Evolutionary conservation across 768 basidiomycete genomes (phyloP).

Genomic region (Tulasnella sp.): DNA sequence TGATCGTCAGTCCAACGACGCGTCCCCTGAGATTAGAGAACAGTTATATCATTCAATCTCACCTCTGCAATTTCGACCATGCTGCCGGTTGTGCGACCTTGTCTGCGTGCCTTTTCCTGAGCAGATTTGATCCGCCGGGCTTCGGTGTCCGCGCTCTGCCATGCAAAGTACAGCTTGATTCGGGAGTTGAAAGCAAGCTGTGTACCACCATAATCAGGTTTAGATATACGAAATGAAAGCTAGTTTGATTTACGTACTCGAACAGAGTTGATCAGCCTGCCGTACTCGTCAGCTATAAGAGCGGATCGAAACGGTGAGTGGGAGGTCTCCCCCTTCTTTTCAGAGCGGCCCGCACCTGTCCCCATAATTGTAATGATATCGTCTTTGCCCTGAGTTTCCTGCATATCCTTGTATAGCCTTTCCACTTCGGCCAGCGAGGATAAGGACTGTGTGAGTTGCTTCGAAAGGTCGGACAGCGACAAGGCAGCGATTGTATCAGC

Average conservation of each 20-base stretch:
- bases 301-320: not conserved
- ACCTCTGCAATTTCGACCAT: slow-evolving; percentile 78
- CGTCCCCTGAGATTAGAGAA: not conserved
- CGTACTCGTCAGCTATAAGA: slow-evolving; percentile 72
- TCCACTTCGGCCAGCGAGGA: slow-evolving; percentile 70
- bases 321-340: not conserved
- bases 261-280: slow-evolving; percentile 83
- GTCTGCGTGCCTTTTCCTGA: slow-evolving; percentile 78
- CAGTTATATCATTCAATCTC: slow-evolving; percentile 33
- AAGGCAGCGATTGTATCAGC: slow-evolving; percentile 66
- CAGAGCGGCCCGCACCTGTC: slow-evolving; percentile 50
- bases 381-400: slow-evolving; percentile 70
- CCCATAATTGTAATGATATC: slow-evolving; percentile 79
- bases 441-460: slow-evolving; percentile 66
- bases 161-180: slow-evolving; percentile 72
- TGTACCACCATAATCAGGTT: not conserved
- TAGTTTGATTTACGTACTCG: slow-evolving; percentile 50
- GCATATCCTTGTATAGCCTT: slow-evolving; percentile 65
- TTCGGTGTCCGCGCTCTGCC: slow-evolving; percentile 78
- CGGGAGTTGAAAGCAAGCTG: slow-evolving; percentile 87
- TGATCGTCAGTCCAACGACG: slow-evolving; percentile 20
- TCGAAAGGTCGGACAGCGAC: slow-evolving; percentile 69
- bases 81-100: slow-evolving; percentile 69
- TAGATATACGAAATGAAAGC: too few relatives aligned
- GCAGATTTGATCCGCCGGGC: slow-evolving; percentile 64